A percentile compares a stretch with the other conserved stretches of the same genome.
These are phyloP conservation scores for Zhuliangozyma parablackwelliae DNA, from an alignment of 1,139 yeast genomes.

Conservation along the genomic window DNA sequence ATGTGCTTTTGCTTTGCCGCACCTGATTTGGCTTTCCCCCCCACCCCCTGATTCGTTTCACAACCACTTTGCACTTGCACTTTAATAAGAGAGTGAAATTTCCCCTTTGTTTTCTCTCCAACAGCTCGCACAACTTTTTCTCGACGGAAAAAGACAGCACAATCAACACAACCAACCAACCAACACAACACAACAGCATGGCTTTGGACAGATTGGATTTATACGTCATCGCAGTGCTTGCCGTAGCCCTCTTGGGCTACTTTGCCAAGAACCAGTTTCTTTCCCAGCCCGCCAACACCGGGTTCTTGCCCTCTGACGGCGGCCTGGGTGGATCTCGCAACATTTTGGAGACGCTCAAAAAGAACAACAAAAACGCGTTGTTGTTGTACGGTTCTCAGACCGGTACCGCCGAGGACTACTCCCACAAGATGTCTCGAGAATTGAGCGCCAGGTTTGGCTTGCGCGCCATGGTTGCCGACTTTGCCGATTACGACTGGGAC, in stretches of 20 bases:
- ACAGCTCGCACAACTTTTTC: no score
- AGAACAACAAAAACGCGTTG: conserved; percentile 67
- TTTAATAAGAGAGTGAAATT: no score
- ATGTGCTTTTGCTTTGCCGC: no score
- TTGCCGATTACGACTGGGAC: conserved; percentile 81
- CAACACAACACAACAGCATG: conserved; percentile 17
- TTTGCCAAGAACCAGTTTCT: conserved; percentile 52
- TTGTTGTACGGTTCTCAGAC: conserved; percentile 96
- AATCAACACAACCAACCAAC: no score
- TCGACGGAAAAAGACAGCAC: no score
- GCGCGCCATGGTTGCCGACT: conserved; percentile 80
- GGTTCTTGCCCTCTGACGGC: conserved; percentile 24
- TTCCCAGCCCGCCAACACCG: conserved; percentile 26
- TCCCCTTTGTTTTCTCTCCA: no score
- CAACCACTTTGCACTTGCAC: no score
- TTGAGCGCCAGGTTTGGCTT: conserved; percentile 77
- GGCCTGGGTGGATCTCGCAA: conserved; percentile 49
- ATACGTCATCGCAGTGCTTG: conserved; percentile 61
- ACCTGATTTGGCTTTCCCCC: no score
- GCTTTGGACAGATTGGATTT: conserved; percentile 68
- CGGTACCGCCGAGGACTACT: conserved; percentile 99
- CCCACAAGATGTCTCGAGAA: conserved; percentile 85
- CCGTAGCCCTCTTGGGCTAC: conserved; percentile 60
- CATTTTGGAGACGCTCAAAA: conserved; percentile 57
- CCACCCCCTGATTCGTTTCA: no score